Evolutionary conservation across 1,284 basidiomycete species (phyloP), one percentile per base, ranked within the genome.

Genomic region (Phaffia rhodozyma): DNA sequence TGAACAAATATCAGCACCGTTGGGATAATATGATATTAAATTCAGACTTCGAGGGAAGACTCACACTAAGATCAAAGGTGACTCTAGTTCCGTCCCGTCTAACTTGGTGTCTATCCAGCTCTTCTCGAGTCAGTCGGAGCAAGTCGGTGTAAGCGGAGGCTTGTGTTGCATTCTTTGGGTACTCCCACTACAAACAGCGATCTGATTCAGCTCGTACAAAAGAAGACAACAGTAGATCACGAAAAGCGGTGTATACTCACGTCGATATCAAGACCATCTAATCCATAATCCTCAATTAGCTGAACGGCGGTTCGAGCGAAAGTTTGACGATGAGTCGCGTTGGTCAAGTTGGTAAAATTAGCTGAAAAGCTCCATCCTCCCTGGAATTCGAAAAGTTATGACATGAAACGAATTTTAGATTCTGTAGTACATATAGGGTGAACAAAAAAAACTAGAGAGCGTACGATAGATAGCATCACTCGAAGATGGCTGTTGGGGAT

Each of bases 361-460:
- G 87, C 84, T 1, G 88, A 91, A 72, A 90, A 92, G 0, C 87
- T 87, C 90, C 89, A 93, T 5, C 91, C 89, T 47, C 89, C 59
- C 55, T 57, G 20, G 3, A 18, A 23, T 34, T 38, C 38, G 21
- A 38, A 23, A 5, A 25, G 18, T n/a, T 27, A 20, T 55, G 32
- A 34, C 9, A 34, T 34, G 9, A 4, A 9, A 34, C 9, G 32
- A 34, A n/a, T n/a, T n/a, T n/a, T n/a, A n/a, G n/a, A n/a, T n/a
- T n/a, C n/a, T n/a, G n/a, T n/a, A n/a, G n/a, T n/a, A n/a, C n/a
- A n/a, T n/a, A n/a, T n/a, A n/a, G n/a, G n/a, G 5, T 9, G 9
- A 9, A 34, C 32, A 34, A 16, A 43, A 11, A 43, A 43, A 7
- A 16, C 2, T 16, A 18, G 13, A 47, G 25, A 50, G 38, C 58